These are phyloP conservation scores for Diaporthe aspalathi DNA, from an alignment of 2,329 filamentous ascomycete genomes.

Conservation along the genomic window DNA sequence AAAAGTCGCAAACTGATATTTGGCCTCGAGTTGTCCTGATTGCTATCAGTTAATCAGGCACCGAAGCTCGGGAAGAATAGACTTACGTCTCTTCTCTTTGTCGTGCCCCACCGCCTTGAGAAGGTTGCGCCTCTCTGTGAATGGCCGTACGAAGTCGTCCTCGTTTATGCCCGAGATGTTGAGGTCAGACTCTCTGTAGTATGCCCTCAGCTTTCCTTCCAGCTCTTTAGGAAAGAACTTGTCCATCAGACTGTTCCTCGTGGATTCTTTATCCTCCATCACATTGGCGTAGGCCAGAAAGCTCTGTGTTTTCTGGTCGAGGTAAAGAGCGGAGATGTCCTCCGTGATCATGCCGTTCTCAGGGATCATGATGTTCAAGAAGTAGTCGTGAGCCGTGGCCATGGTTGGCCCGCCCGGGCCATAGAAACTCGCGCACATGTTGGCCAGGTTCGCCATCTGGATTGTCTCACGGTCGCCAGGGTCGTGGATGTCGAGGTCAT, in stretches of 20 bases:
- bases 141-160: conserved; percentile 56
- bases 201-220: conserved; percentile 59
- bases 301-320: conserved; percentile 60
- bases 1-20: conserved; percentile 54
- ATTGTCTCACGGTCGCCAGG: conserved; percentile 54
- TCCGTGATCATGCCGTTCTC: conserved; percentile 54
- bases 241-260: conserved; percentile 63
- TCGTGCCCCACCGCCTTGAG: conserved; percentile 67
- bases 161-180: conserved; percentile 55
- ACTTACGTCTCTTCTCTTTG: conserved; percentile 45
- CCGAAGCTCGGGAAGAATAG: not conserved
- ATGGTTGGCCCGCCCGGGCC: conserved; percentile 51
- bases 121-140: conserved; percentile 58
- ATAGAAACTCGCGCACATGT: conserved; percentile 47
- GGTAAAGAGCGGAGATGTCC: conserved; percentile 56
- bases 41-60: conserved; percentile 39
- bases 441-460: conserved; percentile 62
- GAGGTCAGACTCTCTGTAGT: conserved; percentile 53
- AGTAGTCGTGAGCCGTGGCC: conserved; percentile 56
- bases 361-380: conserved; percentile 57
- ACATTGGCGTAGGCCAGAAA: conserved; percentile 66
- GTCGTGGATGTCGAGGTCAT: conserved; percentile 54
- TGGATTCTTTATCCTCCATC: conserved; percentile 59
- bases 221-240: conserved; percentile 69
- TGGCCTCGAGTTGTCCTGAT: conserved; percentile 50